Base-by-base conservation (phyloP, 306 rosid genomes). In the Carpinus viminea region DNA sequence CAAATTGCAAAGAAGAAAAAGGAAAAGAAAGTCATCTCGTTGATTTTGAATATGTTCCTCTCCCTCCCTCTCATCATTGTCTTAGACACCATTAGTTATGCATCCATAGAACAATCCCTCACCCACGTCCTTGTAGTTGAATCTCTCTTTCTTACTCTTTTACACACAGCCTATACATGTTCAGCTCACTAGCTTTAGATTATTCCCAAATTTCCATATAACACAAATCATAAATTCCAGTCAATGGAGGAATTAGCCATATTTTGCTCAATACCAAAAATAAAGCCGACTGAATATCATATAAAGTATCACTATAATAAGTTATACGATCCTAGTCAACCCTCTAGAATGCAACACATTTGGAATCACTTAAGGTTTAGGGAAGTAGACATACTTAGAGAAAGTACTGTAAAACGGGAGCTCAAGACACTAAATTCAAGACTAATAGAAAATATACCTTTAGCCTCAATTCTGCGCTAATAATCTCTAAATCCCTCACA, bases 401-500 rank as follows among this genome's bases (percentile, higher is more conserved):
- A 41, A 41, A 41, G 45, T 41, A 41, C 1, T 41, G 45, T 41
- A 41, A 41, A 41, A 41, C 7, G 11, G 70, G 12, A 64, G 24
- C 70, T 16, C 12, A 6, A 64, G 20, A 31, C 36, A 36, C 47
- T 36, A 16, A 15, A 34, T 21, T 3, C 47, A 64, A 31, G 70
- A 41, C 46, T 64, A 38, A 64, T 66, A 54, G 31, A 21, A 68
- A n/a, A 73, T 36, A 56, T 78, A 94, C 98, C 97, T 95, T 95
- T 76, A 95, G 81, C 69, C 99, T 88, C 71, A 95, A 84, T 54
- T 95, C 99, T 83, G 86, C 97, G 68, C 92, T 83, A 64, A 95
- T 95, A 85, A 85, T 54, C 79, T 95, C 99, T 74, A 95, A 87
- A 85, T 95, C 99, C 83, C 99, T 90, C 81, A 95, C 99, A 71